Evolutionary conservation across 208 protist genomes (phyloP).

Genomic region (Angomonas desouzai): DNA sequence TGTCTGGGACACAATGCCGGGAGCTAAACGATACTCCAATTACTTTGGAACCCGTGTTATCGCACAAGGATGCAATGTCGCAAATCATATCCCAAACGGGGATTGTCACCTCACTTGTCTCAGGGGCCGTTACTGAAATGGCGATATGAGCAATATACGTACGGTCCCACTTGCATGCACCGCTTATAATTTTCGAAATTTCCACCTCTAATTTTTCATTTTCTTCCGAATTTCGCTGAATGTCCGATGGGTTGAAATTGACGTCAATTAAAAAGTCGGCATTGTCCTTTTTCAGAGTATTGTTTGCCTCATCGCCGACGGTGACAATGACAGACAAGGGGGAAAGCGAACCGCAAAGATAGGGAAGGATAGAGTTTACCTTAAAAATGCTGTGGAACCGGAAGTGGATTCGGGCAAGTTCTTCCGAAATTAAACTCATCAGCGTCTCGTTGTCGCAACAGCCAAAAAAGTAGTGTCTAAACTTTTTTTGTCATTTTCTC

Average conservation of each 20-base stretch:
- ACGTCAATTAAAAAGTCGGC: conserved; percentile 36
- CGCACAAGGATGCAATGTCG: conserved; percentile 45
- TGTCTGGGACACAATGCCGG: conserved; percentile 13
- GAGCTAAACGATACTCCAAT: conserved; percentile 54
- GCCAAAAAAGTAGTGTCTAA: conserved; percentile 73
- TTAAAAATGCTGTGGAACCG: conserved; percentile 27
- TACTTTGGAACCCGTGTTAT: conserved; percentile 41
- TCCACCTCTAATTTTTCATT: conserved; percentile 28
- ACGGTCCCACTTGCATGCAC: conserved; percentile 39
- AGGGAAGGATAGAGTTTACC: conserved; percentile 56
- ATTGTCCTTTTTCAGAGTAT: conserved; percentile 26
- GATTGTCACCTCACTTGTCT: conserved; percentile 14
- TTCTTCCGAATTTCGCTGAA: conserved; percentile 29
- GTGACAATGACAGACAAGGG: conserved; percentile 62
- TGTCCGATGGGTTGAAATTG: conserved; percentile 34
- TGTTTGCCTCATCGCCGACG: conserved; percentile 50
- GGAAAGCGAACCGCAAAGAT: conserved; percentile 42
- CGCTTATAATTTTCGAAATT: conserved; percentile 33
- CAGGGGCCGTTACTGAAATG: conserved; percentile 17
- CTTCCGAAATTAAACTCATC: background rate
- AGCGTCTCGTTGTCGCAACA: conserved; percentile 24
- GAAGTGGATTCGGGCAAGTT: conserved; percentile 18
- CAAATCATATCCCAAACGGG: conserved; percentile 59
- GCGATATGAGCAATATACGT: conserved; percentile 50
- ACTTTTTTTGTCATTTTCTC: conserved; percentile 26